Conservation (phyloP, 495 filamentous ascomycete genomes). For the Corynascus novoguineensis region DNA sequence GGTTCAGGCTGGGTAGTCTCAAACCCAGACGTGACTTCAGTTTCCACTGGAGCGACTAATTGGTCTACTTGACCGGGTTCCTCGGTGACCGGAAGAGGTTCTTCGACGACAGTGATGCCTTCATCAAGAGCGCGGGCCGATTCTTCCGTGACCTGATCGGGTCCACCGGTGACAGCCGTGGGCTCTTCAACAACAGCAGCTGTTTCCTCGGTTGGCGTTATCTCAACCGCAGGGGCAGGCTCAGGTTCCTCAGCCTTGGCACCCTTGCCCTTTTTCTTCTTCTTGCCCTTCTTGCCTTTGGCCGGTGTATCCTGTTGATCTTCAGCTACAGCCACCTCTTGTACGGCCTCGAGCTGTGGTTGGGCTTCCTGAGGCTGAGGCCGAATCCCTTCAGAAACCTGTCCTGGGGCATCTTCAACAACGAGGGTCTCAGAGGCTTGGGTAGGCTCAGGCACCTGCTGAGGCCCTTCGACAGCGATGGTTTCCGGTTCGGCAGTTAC, state of each 20-base stretch:
- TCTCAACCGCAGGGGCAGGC: not conserved
- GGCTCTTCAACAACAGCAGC: not conserved
- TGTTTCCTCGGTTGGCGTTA: not conserved
- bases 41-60: too few relatives aligned
- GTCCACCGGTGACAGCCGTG: not conserved
- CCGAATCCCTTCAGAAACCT: not conserved
- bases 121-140: not conserved
- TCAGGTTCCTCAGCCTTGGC: not conserved
- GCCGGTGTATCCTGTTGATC: not conserved
- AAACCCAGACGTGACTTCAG: too few relatives aligned
- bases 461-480: not conserved
- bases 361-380: not conserved
- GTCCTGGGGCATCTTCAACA: not conserved
- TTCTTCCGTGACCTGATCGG: not conserved
- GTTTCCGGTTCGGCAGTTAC: not conserved
- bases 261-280: constrained; percentile 20
- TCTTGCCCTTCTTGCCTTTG: not conserved
- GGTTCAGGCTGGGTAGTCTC: not conserved
- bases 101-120: not conserved
- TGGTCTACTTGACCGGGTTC: not conserved
- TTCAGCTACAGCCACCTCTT: too few relatives aligned
- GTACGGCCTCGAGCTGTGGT: not conserved
- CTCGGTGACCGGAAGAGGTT: not conserved
- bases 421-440: not conserved
- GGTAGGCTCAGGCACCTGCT: not conserved